Evolutionary conservation across 2,329 filamentous ascomycete species (phyloP), one percentile per base, ranked within the genome.

Genomic region (Fusarium longipes): DNA sequence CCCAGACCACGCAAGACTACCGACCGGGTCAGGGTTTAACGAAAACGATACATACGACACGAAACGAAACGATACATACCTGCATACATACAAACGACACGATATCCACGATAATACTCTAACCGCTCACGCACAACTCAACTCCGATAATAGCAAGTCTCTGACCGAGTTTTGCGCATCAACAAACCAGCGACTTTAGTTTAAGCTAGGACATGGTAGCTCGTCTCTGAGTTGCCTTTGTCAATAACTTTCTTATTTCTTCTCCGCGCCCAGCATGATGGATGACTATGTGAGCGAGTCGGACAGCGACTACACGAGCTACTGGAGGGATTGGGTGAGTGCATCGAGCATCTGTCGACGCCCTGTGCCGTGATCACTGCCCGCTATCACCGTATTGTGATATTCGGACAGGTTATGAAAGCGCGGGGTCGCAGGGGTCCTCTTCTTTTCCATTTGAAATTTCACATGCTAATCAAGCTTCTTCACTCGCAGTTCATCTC

Each of bases 241-340:
- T 59, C 67, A 65, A 65, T 64, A 56, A 49, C 27, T 36, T 60
- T 51, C 38, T 20, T 45, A 53, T 47, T 51, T 51, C 30, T 56
- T 43, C 22, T 54, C 36, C 39, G 62, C 47, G 59, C 56, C 68
- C 57, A 67, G 53, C 65, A 83, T 77, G 74, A 98, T 98, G 96
- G 96, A 98, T 78, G 95, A 98, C 82, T 98, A 96, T 81, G 94
- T 93, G 71, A 97, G 93, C 77, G 96, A 99, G 81, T 97, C 94
- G 14, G 96, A 99, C 78, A 97, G 94, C 81, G 96, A 99, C 82
- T 99, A 98, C 79, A 97, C 96, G 47, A 98, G 93, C 81, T 99
- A 98, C 80, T 99, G 96, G 96, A 87, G 95, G 79, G 96, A 99
- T 82, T 99, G 96, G 96, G 96, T 98, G 84, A 83, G 93, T 89